Evolutionary conservation across 2,329 filamentous ascomycete species (phyloP).

Genomic region (Thielaviopsis populi): DNA sequence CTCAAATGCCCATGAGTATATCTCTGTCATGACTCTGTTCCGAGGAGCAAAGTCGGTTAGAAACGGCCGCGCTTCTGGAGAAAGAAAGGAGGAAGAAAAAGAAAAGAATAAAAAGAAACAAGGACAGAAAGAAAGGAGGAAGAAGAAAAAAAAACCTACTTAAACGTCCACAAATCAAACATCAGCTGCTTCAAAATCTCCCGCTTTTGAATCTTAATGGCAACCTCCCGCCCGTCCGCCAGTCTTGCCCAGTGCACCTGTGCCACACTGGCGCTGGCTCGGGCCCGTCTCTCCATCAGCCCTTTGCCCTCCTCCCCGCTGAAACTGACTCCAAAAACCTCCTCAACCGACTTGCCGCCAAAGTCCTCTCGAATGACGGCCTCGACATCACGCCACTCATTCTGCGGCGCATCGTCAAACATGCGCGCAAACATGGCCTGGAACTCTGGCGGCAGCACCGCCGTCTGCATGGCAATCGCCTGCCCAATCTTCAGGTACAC

Average conservation of each 20-base stretch:
- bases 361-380: constrained; percentile 80
- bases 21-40: constrained; percentile 55
- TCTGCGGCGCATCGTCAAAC: constrained; percentile 96
- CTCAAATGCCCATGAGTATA: constrained; percentile 80
- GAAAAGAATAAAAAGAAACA: no score
- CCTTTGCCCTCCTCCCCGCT: constrained; percentile 52
- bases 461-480: constrained; percentile 96
- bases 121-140: no score
- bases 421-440: constrained; percentile 91
- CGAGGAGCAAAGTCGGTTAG: background rate
- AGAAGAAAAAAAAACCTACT: constrained; percentile 33
- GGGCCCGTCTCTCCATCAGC: constrained; percentile 43
- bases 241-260: constrained; percentile 92
- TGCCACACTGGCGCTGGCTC: constrained; percentile 79
- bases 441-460: constrained; percentile 83
- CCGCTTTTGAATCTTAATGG: constrained; percentile 90
- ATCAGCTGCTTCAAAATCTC: constrained; percentile 83
- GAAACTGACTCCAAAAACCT: constrained; percentile 86
- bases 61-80: no score
- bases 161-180: constrained; percentile 94
- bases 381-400: constrained; percentile 73
- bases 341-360: constrained; percentile 64
- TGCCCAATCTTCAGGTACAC: constrained; percentile 96
- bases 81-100: background rate
- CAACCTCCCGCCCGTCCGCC: constrained; percentile 76